These are phyloP conservation scores for Paxillus involutus DNA, from an alignment of 768 basidiomycete genomes.

Conservation along the genomic window DNA sequence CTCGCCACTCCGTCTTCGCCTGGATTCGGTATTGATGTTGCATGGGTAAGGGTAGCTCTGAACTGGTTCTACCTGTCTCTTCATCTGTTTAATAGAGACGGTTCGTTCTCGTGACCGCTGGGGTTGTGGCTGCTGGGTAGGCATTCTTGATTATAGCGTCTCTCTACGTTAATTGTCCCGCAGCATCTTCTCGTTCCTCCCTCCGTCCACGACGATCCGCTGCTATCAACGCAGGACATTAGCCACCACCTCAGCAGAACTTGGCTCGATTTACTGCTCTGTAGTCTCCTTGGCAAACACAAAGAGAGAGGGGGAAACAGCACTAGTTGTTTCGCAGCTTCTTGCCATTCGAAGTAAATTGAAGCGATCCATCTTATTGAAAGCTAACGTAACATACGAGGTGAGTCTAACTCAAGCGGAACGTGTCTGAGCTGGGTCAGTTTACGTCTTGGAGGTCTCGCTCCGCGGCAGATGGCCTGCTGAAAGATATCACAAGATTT, in stretches of 20 bases:
- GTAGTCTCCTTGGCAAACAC: conserved; percentile 72
- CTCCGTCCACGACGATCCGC: conserved; percentile 75
- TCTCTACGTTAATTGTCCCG: conserved; percentile 1
- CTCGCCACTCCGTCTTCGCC: conserved; percentile 47
- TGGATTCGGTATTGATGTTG: conserved; percentile 63
- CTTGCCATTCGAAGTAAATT: conserved; percentile 76
- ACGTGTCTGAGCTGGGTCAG: background rate
- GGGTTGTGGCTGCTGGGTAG: conserved; percentile 78
- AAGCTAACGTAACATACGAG: conserved; percentile 66
- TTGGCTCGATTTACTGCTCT: conserved; percentile 74
- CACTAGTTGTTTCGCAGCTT: conserved; percentile 61
- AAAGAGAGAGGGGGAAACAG: conserved; percentile 46
- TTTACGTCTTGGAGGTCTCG: conserved; percentile 53
- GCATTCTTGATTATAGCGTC: conserved; percentile 11
- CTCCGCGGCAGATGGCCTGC: conserved; percentile 78
- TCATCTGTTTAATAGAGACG: conserved; percentile 43
- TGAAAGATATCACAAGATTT: conserved; percentile 68
- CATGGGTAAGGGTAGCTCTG: conserved; percentile 53
- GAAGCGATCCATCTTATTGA: conserved; percentile 55
- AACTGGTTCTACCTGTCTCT: background rate
- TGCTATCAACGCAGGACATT: conserved; percentile 70
- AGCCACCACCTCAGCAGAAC: conserved; percentile 63
- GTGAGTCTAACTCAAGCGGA: conserved; percentile 32
- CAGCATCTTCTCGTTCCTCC: conserved; percentile 70
- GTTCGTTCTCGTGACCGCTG: conserved; percentile 66